Conservation (phyloP, 148 eudicot species). For the Rhododendron kiyosumense region DNA sequence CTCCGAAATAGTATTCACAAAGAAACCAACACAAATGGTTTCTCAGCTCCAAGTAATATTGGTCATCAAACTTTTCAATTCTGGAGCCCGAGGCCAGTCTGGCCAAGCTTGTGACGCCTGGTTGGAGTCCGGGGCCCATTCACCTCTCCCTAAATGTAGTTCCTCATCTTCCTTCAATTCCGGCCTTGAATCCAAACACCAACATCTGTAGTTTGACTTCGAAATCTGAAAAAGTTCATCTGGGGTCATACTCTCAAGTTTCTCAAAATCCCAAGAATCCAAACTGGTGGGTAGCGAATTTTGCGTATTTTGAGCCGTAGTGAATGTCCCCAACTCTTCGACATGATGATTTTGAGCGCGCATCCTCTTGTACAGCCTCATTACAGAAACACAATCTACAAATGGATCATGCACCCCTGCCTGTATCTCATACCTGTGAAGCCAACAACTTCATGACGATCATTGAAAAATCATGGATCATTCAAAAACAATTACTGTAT, state of each 20-base stretch:
- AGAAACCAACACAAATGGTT: neutral
- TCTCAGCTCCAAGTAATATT: neutral
- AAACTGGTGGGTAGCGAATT: constrained; percentile 17
- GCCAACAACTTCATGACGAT: neutral
- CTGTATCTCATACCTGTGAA: constrained; percentile 66
- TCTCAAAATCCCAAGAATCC: constrained; percentile 33
- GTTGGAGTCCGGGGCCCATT: neutral
- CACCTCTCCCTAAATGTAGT: neutral
- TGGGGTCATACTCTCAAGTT: constrained; percentile 58
- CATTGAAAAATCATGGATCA: neutral
- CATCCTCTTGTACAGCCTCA: constrained; percentile 71
- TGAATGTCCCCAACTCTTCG: constrained; percentile 6
- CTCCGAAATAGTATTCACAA: neutral
- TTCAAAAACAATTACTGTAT: neutral
- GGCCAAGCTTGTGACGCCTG: neutral
- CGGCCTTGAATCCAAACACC: constrained; percentile 61
- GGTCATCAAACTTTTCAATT: neutral
- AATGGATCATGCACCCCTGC: constrained; percentile 57
- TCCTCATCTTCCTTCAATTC: neutral
- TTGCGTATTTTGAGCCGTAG: constrained; percentile 9
- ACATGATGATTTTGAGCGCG: constrained; percentile 47
- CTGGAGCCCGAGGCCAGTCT: neutral
- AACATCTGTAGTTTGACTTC: constrained; percentile 54
- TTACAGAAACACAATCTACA: constrained; percentile 59
- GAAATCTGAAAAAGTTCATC: constrained; percentile 58